Conservation (phyloP, 306 rosid genomes). For the Prunus mira region DNA sequence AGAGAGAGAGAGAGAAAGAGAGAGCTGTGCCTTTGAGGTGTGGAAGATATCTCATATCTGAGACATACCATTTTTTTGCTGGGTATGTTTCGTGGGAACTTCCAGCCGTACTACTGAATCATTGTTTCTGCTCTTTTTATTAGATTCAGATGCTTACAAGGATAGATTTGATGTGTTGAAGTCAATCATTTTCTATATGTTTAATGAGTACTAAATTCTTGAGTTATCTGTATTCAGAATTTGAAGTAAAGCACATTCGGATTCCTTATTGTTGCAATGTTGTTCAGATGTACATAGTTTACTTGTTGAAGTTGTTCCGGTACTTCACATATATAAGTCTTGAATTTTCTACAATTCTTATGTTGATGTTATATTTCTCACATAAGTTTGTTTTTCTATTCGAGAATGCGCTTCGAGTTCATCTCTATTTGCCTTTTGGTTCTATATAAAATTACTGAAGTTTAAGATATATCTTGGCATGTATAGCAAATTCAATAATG, state of each 20-base stretch:
- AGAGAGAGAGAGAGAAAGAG: no score
- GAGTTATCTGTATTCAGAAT: neutral
- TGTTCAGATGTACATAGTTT: neutral
- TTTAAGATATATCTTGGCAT: no score
- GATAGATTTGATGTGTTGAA: neutral
- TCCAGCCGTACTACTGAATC: neutral
- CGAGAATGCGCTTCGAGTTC: neutral
- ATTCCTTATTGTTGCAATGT: neutral
- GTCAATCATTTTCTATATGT: neutral
- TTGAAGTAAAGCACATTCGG: neutral
- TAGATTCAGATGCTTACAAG: neutral
- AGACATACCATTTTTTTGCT: neutral
- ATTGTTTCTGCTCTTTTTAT: neutral
- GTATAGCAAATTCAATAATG: neutral
- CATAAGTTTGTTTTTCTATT: slow-evolving; percentile 1
- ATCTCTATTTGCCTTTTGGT: no score
- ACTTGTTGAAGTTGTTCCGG: no score
- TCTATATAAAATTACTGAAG: no score
- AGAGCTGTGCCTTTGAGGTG: neutral
- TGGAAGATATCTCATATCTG: neutral
- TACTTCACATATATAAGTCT: no score
- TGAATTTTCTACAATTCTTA: no score
- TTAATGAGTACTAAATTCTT: neutral
- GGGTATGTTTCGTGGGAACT: neutral
- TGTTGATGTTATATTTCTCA: no score